Conservation (phyloP, 805 yeast genomes). For the Barnettozyma wickerhamii region DNA sequence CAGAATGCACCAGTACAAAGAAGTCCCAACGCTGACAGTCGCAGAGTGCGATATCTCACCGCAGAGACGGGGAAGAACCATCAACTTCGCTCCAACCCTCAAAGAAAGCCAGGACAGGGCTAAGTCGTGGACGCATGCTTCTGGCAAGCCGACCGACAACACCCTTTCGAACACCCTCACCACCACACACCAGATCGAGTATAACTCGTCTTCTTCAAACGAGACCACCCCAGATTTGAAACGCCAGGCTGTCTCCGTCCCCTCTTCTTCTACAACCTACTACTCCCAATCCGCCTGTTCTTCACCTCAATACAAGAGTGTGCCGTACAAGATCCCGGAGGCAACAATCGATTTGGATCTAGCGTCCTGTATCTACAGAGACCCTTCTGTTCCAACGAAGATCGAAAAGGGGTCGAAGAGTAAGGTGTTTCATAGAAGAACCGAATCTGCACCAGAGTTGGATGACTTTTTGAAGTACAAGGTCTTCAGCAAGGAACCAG, state of each 20-base stretch:
- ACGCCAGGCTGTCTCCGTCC: conserved; percentile 7
- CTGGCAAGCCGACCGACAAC: background rate
- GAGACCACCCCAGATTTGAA: conserved; percentile 25
- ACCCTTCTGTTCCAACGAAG: conserved; percentile 19
- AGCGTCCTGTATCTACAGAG: conserved; percentile 37
- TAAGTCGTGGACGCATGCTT: conserved; percentile 36
- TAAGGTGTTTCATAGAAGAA: conserved; percentile 40
- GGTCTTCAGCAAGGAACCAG: conserved; percentile 7
- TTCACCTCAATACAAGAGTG: conserved; percentile 6
- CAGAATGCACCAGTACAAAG: background rate
- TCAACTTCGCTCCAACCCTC: conserved; percentile 19
- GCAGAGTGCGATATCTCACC: conserved; percentile 9
- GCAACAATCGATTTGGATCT: conserved; percentile 55
- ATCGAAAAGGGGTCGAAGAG: conserved; percentile 19
- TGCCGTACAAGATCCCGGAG: conserved; percentile 37
- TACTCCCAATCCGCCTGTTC: background rate
- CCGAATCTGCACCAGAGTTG: conserved; percentile 55
- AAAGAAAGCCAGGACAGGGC: conserved; percentile 29
- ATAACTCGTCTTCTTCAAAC: conserved; percentile 18
- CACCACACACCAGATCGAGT: background rate
- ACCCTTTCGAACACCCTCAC: background rate
- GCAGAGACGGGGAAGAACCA: background rate
- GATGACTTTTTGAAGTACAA: conserved; percentile 28
- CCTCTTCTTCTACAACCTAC: background rate
- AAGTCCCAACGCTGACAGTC: conserved; percentile 11